Base-by-base conservation (phyloP, 495 filamentous ascomycete genomes). In the Lasiosphaeria miniovina region DNA sequence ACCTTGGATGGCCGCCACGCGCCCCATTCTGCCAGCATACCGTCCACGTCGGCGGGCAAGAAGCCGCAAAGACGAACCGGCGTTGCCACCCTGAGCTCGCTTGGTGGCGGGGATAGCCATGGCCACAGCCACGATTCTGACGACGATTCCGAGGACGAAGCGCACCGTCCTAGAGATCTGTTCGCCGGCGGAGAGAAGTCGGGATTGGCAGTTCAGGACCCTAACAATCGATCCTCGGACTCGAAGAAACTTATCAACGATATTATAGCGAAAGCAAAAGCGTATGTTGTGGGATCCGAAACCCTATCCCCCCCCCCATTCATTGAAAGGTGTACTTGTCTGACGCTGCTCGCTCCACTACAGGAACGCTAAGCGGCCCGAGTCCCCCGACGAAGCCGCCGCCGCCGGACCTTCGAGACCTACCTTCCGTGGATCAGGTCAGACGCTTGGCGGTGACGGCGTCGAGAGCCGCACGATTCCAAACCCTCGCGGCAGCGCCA, bases 131-230 rank as follows among this genome's bases (percentile, higher is more conserved):
- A 82, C 54, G 75, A 77, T 7, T 76, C 85, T 51, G 79, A 80
- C 33, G 79, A 86, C 54, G 81, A 86, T 34, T 82, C 85, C 15
- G 80, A 84, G 4, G 80, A 88, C 46, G 84, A 86, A 36, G 82
- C 83, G 5, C 76, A 85, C 32, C 78, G 80, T 38, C 84, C 87
- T 6, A 84, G 90, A 57, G 90, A 97, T 70, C 82, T 96, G 52
- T 98, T 95, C 71, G 89, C 94, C 7, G 94, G 94, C 54, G 94
- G 94, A 49, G 94, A 96, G 78, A 98, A 98, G 76, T 96, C 93
- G 31, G 95, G 93, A 6, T 75, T 98, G 35, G 95, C 94, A 3
- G 92, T 98, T 55, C 90, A 97, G 70, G 93, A 98, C 69, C 94
- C 94, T 0, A 74, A 67, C 45, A 70, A 77, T 61, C 74, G 77